These are phyloP conservation scores for Xylaria intraflava DNA, from an alignment of 495 filamentous ascomycete genomes.

Conservation along the genomic window DNA sequence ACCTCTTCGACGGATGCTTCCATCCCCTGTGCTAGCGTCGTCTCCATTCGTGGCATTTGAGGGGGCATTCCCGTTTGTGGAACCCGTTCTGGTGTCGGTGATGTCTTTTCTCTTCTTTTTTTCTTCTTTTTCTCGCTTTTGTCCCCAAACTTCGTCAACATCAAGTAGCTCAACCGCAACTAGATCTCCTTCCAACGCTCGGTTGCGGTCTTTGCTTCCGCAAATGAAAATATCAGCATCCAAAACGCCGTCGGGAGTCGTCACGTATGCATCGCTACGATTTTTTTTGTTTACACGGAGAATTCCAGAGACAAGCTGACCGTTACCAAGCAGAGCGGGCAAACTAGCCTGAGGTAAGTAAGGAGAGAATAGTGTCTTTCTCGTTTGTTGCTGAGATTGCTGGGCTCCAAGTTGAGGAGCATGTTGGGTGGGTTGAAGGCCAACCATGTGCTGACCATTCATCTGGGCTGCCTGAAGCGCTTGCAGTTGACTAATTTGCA, in stretches of 20 bases:
- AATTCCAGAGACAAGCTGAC: constrained; percentile 91
- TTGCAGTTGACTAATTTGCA: constrained; percentile 88
- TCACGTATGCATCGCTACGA: constrained; percentile 94
- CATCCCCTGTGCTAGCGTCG: constrained; percentile 62
- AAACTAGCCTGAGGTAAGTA: constrained; percentile 94
- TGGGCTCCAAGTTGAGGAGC: constrained; percentile 59
- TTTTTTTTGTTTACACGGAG: constrained; percentile 99
- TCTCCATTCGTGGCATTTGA: constrained; percentile 53
- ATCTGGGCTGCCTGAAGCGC: constrained; percentile 82
- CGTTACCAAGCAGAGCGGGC: constrained; percentile 83
- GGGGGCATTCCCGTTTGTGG: constrained; percentile 64
- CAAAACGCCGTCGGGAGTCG: constrained; percentile 74
- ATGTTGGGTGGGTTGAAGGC: constrained; percentile 70
- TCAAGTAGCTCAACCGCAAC: constrained; percentile 95
- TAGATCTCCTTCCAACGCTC: constrained; percentile 89
- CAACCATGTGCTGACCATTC: constrained; percentile 63
- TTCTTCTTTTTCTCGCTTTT: constrained; percentile 98
- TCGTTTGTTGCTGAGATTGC: constrained; percentile 74
- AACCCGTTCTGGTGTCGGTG: constrained; percentile 75
- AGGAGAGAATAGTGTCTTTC: constrained; percentile 97
- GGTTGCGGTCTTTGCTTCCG: constrained; percentile 95
- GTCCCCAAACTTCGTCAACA: constrained; percentile 96
- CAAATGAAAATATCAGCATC: constrained; percentile 99
- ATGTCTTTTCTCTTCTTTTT: constrained; percentile 99
- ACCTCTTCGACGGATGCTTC: constrained; percentile 83